Evolutionary conservation across 176 grass and related monocot species (phyloP).

Genomic region (Neostapfia colusana): DNA sequence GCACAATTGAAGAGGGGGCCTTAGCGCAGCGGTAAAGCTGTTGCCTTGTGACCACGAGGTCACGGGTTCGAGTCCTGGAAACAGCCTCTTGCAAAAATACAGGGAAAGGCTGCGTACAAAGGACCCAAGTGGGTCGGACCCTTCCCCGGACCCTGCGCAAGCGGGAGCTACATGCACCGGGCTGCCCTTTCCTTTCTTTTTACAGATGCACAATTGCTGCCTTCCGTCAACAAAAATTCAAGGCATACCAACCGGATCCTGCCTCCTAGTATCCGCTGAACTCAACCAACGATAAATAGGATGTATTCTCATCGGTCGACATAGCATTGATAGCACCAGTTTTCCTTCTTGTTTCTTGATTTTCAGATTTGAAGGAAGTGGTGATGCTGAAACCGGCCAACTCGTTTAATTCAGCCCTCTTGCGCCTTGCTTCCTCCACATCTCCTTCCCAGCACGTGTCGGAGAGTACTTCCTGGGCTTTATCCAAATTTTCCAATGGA

Average conservation of each 20-base stretch:
- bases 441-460: slow-evolving; percentile 94
- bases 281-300: slow-evolving; percentile 87
- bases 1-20: no score
- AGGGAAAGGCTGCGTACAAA: no score
- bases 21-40: no score
- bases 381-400: slow-evolving; percentile 49
- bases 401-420: slow-evolving; percentile 54
- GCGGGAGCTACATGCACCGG: no score
- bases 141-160: no score
- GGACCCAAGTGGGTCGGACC: no score
- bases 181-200: no score
- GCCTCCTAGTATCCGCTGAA: slow-evolving; percentile 73
- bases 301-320: slow-evolving; percentile 73
- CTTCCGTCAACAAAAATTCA: neutral
- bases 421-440: slow-evolving; percentile 59
- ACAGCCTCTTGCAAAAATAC: no score
- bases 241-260: neutral
- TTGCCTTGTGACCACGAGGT: no score
- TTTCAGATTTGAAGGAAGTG: slow-evolving; percentile 19
- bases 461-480: slow-evolving; percentile 62
- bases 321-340: neutral
- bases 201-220: neutral
- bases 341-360: slow-evolving; percentile 33
- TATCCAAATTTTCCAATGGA: slow-evolving; percentile 47
- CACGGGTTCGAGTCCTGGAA: no score